phyloP scores from a whole-genome alignment of 495 filamentous ascomycete species.

The Trichoderma virens region DNA sequence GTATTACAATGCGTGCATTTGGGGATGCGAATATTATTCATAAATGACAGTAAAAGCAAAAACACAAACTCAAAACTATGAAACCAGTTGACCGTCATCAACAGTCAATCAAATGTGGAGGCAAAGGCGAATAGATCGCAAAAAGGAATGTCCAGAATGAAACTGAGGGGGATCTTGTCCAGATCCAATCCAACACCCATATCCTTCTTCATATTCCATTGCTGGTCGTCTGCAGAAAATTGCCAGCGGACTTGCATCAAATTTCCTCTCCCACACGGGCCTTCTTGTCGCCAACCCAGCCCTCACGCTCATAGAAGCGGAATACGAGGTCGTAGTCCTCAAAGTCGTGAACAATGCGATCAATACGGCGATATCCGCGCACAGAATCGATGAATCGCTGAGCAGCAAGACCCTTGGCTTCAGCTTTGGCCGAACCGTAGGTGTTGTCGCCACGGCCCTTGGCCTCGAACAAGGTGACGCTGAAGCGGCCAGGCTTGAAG shows the following conservation, averaged over 20 bases:
- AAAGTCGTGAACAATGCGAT: constrained; percentile 94
- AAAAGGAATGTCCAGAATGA: constrained; percentile 4
- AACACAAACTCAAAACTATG: neutral
- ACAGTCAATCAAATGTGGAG: neutral
- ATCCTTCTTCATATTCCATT: neutral
- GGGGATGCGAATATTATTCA: neutral
- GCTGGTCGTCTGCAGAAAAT: neutral
- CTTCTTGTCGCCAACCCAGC: constrained; percentile 70
- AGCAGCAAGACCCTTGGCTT: constrained; percentile 31
- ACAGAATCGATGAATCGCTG: constrained; percentile 72
- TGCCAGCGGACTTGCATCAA: constrained; percentile 6
- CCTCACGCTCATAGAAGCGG: constrained; percentile 88
- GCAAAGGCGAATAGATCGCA: neutral
- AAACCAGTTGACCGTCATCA: neutral
- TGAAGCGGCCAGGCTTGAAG: constrained; percentile 95
- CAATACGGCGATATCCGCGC: constrained; percentile 79
- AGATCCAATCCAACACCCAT: neutral
- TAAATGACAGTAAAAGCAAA: neutral
- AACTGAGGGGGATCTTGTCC: neutral
- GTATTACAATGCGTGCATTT: too few species aligned
- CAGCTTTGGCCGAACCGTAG: constrained; percentile 29
- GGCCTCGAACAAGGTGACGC: constrained; percentile 92
- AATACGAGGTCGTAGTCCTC: constrained; percentile 98
- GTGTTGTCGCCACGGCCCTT: constrained; percentile 45
- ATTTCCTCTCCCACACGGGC: constrained; percentile 58